phyloP scores from a whole-genome alignment of 2,329 filamentous ascomycete species.

The Cercospora zeae-maydis region DNA sequence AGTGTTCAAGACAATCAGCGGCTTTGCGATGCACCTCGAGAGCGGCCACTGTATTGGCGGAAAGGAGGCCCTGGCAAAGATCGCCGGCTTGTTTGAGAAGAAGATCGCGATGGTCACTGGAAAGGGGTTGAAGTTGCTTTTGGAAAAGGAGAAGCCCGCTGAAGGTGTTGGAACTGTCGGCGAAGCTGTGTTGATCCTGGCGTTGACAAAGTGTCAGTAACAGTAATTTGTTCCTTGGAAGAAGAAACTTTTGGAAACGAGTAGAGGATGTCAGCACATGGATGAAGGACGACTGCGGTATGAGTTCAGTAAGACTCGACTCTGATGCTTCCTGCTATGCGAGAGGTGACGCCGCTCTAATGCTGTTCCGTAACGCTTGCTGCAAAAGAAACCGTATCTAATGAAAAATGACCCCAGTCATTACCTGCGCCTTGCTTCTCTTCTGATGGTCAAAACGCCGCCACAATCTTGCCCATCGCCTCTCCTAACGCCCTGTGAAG shows the following conservation, averaged over 20 bases:
- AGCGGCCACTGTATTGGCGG: slow-evolving; percentile 13
- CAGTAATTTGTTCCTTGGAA: not conserved
- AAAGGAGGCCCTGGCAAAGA: slow-evolving; percentile 1
- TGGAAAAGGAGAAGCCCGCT: not conserved
- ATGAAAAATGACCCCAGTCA: not conserved
- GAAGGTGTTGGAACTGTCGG: not conserved
- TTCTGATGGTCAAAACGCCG: not conserved
- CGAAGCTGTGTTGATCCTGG: not conserved
- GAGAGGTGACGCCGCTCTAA: too few relatives aligned
- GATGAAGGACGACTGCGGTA: not conserved
- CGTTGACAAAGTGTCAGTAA: not conserved
- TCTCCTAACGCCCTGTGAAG: slow-evolving; percentile 9
- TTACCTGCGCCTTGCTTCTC: not conserved
- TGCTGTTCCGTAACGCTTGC: not conserved
- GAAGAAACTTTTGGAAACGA: not conserved
- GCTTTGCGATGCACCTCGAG: slow-evolving; percentile 23
- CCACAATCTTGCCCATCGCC: not conserved
- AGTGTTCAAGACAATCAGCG: slow-evolving; percentile 22
- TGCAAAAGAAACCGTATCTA: not conserved
- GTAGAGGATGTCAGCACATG: too few relatives aligned
- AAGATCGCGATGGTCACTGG: slow-evolving; percentile 11
- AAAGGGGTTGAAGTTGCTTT: slow-evolving; percentile 11
- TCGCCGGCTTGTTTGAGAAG: slow-evolving; percentile 13
- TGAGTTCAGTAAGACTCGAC: not conserved
- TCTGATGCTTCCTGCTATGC: not conserved